Evolutionary conservation across 2,329 filamentous ascomycete species (phyloP).

Genomic region (Diaporthe caulivora): DNA sequence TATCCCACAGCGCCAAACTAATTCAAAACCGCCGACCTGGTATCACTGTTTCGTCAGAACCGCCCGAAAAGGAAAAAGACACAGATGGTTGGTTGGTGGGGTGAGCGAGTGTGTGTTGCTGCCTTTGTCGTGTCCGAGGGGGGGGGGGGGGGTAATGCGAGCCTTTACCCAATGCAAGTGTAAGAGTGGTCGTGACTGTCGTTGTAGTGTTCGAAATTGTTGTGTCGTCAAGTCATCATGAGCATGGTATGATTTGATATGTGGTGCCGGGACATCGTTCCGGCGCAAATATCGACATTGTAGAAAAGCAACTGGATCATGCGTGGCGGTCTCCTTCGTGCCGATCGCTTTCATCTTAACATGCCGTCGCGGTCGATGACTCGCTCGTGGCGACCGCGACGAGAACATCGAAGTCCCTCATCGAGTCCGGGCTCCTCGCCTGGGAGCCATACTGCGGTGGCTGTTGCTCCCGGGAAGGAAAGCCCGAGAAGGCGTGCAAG

Average conservation of each 20-base stretch:
- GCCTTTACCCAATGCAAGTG: conserved; percentile 30
- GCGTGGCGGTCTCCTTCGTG: too few relatives aligned
- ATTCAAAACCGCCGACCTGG: conserved; percentile 39
- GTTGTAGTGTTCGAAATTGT: conserved; percentile 14
- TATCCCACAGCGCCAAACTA: conserved; percentile 33
- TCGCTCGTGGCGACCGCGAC: conserved; percentile 75
- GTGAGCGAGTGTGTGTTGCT: conserved; percentile 34
- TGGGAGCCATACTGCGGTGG: conserved; percentile 47
- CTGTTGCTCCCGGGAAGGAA: conserved; percentile 55
- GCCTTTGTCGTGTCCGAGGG: conserved; percentile 6
- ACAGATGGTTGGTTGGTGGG: neutral
- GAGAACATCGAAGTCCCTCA: conserved; percentile 70
- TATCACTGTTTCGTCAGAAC: conserved; percentile 37
- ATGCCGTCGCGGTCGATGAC: conserved; percentile 48
- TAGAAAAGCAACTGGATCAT: neutral
- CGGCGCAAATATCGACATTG: conserved; percentile 28
- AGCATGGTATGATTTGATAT: conserved; percentile 6
- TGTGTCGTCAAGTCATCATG: conserved; percentile 36
- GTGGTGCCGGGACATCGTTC: neutral
- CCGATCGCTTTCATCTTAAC: conserved; percentile 31
- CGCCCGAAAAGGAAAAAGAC: conserved; percentile 18
- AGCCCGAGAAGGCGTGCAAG: conserved; percentile 63
- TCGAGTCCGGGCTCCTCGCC: conserved; percentile 56
- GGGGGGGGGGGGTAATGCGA: neutral
- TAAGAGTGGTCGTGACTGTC: conserved; percentile 23